phyloP scores from a whole-genome alignment of 2,329 filamentous ascomycete species.

The Fusarium pilosicola region DNA sequence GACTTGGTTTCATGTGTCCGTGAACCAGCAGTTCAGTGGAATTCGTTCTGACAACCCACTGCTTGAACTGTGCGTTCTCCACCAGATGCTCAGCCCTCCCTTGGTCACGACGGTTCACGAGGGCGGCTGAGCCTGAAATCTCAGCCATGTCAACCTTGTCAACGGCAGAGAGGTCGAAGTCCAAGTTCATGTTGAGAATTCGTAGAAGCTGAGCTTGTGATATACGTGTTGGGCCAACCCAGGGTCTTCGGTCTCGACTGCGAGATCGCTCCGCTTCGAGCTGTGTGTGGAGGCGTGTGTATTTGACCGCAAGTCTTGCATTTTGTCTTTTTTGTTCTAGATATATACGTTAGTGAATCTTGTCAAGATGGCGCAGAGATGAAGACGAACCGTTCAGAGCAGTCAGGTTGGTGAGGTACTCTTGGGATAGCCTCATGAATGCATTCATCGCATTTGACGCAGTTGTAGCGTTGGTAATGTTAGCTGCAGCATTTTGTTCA shows the following conservation, averaged over 20 bases:
- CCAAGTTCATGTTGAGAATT: background rate
- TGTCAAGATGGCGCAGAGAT: accelerated
- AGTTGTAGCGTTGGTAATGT: background rate
- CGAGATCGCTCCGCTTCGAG: background rate
- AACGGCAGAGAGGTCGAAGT: background rate
- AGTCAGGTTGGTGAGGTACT: background rate
- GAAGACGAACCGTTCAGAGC: background rate
- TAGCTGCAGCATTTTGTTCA: background rate
- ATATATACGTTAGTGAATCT: accelerated
- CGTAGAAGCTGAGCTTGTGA: background rate
- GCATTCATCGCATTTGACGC: background rate
- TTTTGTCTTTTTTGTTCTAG: background rate
- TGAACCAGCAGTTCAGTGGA: background rate
- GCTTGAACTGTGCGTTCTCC: background rate
- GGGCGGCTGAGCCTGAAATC: background rate
- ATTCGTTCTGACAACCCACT: background rate
- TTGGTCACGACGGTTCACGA: background rate
- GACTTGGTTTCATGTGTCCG: background rate
- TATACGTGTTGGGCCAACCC: background rate
- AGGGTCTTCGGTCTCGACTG: background rate
- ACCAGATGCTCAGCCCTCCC: background rate
- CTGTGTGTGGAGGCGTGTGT: accelerated
- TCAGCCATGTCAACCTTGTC: background rate
- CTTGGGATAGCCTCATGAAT: background rate
- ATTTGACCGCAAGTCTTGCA: background rate